Conservation (phyloP, 2,329 filamentous ascomycete species). For the Hortaea werneckii region DNA sequence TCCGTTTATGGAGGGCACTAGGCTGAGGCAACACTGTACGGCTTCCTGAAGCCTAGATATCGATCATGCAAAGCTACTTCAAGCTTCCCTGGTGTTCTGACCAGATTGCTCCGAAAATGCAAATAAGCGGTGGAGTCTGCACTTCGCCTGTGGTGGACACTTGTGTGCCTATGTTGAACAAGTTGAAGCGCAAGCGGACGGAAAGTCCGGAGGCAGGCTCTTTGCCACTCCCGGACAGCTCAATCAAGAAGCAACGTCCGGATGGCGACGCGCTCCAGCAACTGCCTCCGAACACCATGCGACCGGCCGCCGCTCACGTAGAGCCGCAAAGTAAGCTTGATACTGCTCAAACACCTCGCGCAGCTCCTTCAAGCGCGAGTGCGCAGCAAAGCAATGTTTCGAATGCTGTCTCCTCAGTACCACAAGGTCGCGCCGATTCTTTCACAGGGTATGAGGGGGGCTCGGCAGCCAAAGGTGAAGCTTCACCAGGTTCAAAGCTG, state of each 20-base stretch:
- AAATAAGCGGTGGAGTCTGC: constrained; percentile 33
- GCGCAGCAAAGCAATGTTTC: no score
- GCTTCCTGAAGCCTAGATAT: constrained; percentile 11
- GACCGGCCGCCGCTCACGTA: no score
- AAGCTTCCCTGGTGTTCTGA: constrained; percentile 37
- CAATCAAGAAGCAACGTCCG: constrained; percentile 4
- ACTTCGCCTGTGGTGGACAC: constrained; percentile 33
- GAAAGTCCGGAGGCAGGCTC: constrained; percentile 33
- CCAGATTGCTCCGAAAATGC: constrained; percentile 27
- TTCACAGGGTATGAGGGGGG: no score
- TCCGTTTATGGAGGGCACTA: no score
- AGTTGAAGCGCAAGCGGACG: constrained; percentile 50
- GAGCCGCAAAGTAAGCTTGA: no score
- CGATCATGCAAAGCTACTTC: constrained; percentile 42
- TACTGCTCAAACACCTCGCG: no score
- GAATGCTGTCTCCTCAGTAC: no score
- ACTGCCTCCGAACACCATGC: neutral
- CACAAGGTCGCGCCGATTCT: no score
- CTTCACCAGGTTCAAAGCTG: no score
- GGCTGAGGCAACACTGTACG: constrained; percentile 8
- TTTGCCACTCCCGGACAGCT: constrained; percentile 6
- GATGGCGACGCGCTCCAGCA: neutral
- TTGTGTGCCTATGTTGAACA: constrained; percentile 35
- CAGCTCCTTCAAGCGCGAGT: no score
- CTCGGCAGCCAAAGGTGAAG: no score